Evolutionary conservation across 2,329 filamentous ascomycete genomes (phyloP).

Genomic region (Colletotrichum viniferum): DNA sequence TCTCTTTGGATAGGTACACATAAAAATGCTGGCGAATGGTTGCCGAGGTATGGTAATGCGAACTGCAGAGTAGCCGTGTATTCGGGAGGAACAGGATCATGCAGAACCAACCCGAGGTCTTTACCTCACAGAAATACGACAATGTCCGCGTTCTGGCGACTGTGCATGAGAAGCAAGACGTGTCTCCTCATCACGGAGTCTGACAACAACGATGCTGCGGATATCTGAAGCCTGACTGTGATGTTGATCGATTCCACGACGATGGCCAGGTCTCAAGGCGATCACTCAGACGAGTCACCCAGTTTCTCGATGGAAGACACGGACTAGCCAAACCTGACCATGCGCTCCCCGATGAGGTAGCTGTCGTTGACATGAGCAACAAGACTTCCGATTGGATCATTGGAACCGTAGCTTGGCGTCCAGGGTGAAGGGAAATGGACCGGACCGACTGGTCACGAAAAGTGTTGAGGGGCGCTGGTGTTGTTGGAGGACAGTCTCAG

Average conservation of each 20-base stretch:
- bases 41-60: background rate
- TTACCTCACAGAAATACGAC: background rate
- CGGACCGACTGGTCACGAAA: constrained; percentile 2
- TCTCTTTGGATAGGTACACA: background rate
- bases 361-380: background rate
- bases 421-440: background rate
- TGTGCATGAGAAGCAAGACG: background rate
- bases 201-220: background rate
- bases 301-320: background rate
- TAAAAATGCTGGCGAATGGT: background rate
- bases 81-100: constrained; percentile 9
- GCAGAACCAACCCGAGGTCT: background rate
- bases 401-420: background rate
- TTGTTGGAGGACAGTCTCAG: constrained; percentile 20
- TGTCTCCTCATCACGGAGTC: background rate
- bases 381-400: background rate
- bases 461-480: constrained; percentile 15
- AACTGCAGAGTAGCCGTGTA: background rate
- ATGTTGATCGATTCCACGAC: background rate
- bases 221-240: background rate
- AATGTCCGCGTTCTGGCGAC: background rate
- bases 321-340: background rate
- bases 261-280: background rate
- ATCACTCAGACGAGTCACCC: background rate
- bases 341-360: background rate